Evolutionary conservation across 106 monocot genomes (phyloP).

Genomic region (Dendrobium officinale): DNA sequence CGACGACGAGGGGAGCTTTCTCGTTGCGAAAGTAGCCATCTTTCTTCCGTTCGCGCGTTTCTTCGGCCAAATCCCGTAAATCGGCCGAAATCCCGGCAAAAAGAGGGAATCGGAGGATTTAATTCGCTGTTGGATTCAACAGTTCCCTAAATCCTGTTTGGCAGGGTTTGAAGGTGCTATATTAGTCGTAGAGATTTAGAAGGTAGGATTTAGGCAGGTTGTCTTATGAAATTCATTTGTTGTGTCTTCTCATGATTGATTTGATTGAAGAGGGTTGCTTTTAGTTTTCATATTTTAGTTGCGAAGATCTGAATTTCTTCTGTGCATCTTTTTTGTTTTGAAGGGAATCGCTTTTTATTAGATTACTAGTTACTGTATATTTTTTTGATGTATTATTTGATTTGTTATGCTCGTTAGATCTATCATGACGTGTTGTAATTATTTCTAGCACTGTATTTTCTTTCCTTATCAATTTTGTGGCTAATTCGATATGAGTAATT

Average conservation of each 20-base stretch:
- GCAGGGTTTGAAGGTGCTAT: background rate
- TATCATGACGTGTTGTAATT: background rate
- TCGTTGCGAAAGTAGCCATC: too few species aligned
- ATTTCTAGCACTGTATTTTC: background rate
- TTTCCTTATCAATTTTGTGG: background rate
- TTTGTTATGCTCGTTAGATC: background rate
- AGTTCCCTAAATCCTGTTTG: too few species aligned
- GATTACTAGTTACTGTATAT: background rate
- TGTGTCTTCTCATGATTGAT: background rate
- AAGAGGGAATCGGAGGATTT: too few species aligned
- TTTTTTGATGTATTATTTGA: background rate
- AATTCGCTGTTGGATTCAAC: too few species aligned
- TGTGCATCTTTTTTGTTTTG: background rate
- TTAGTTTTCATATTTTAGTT: background rate
- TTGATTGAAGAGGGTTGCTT: background rate
- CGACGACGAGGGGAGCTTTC: too few species aligned
- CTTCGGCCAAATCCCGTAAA: too few species aligned
- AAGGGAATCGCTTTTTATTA: background rate
- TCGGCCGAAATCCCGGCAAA: too few species aligned
- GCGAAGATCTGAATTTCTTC: background rate
- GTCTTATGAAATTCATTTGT: background rate
- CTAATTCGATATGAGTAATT: background rate
- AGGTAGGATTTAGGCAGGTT: background rate
- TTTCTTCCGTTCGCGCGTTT: too few species aligned
- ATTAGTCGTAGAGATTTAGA: background rate